phyloP scores from a whole-genome alignment of 768 basidiomycete genomes.

The Lanmaoa rubissima region DNA sequence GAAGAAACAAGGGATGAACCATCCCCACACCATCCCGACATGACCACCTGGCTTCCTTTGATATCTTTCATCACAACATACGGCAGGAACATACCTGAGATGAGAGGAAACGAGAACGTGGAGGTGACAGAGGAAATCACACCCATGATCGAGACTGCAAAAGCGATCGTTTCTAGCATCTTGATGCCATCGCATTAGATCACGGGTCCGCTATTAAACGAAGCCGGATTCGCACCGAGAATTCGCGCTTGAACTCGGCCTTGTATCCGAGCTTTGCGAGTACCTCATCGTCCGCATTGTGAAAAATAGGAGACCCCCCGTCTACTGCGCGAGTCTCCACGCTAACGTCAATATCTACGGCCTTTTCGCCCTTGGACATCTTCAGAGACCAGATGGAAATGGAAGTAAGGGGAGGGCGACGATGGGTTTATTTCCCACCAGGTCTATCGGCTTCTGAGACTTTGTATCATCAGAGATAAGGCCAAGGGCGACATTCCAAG shows the following conservation, averaged over 20 bases:
- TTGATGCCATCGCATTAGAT: slow-evolving; percentile 1
- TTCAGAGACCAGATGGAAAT: not conserved
- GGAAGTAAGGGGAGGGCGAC: not conserved
- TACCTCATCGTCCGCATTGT: slow-evolving; percentile 50
- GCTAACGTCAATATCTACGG: not conserved
- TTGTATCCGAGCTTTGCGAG: slow-evolving; percentile 70
- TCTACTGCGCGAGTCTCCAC: slow-evolving; percentile 11
- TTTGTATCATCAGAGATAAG: slow-evolving; percentile 18
- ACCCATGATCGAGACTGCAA: slow-evolving; percentile 72
- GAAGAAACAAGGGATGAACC: slow-evolving; percentile 69
- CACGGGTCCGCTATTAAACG: not conserved
- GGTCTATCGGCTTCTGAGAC: not conserved
- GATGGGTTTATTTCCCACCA: not conserved
- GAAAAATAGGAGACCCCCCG: slow-evolving; percentile 18
- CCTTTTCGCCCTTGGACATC: slow-evolving; percentile 26
- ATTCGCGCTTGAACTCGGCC: slow-evolving; percentile 71
- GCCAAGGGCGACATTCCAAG: not conserved
- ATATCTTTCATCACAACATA: not conserved
- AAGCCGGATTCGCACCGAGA: slow-evolving; percentile 52
- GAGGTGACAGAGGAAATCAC: slow-evolving; percentile 68
- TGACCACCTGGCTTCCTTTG: slow-evolving; percentile 52
- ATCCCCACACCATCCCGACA: slow-evolving; percentile 76
- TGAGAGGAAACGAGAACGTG: slow-evolving; percentile 60
- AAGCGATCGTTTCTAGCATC: slow-evolving; percentile 62
- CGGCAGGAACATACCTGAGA: slow-evolving; percentile 45